Percentiles rank a stretch among this genome's conserved stretches.
Conservation (phyloP, 129 eudicot species). For the Kitagawia praeruptora region DNA sequence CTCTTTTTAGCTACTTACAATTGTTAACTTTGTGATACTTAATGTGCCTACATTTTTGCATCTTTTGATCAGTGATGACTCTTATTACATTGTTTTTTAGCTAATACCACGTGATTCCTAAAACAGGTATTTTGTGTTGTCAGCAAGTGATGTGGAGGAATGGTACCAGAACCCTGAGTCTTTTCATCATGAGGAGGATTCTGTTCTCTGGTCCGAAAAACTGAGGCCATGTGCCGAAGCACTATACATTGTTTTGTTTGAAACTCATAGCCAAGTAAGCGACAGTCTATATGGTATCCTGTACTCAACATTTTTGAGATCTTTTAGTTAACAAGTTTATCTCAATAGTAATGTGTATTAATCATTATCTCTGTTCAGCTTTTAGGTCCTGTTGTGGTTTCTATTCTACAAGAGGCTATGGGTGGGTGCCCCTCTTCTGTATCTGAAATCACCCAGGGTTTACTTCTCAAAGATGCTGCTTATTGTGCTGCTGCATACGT, state of each 20-base stretch:
- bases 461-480: conserved; percentile 97
- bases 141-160: conserved; percentile 83
- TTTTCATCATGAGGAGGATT: conserved; percentile 94
- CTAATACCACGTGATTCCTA: conserved; percentile 13
- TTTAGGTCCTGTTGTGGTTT: conserved; percentile 92
- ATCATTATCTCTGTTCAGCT: conserved; percentile 29
- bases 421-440: conserved; percentile 78
- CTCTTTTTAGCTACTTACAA: background rate
- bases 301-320: background rate
- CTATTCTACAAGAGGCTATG: conserved; percentile 98
- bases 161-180: conserved; percentile 89
- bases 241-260: conserved; percentile 82
- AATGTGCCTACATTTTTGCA: background rate
- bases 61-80: background rate
- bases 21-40: background rate
- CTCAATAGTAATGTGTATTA: background rate
- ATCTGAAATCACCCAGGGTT: conserved; percentile 68
- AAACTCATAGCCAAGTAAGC: conserved; percentile 86
- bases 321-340: background rate
- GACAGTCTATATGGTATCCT: background rate
- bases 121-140: conserved; percentile 86
- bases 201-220: conserved; percentile 97
- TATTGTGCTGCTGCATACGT: conserved; percentile 98
- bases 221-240: conserved; percentile 99
- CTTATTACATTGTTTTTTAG: background rate